Percentiles rank a stretch among this genome's conserved stretches.
These are phyloP conservation scores for Saccharomycopsis babjevae DNA, from an alignment of 805 yeast species.

Conservation along the genomic window DNA sequence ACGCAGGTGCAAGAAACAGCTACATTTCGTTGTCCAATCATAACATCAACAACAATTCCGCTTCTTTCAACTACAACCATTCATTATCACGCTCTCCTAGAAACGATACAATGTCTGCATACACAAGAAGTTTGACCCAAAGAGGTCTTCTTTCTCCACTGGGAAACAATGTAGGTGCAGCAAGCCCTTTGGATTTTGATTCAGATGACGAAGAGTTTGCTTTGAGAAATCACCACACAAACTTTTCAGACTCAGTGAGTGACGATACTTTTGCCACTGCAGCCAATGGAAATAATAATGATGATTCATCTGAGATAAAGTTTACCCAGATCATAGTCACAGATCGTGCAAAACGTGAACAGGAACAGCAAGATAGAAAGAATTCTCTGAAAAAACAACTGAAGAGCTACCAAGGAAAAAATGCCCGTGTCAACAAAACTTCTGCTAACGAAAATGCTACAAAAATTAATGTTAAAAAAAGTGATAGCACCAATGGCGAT, in stretches of 20 bases:
- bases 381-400: not conserved
- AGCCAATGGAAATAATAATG: not conserved
- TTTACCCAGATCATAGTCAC: slow-evolving; percentile 15
- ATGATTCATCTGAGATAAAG: not conserved
- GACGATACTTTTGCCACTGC: slow-evolving; percentile 2
- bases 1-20: slow-evolving; percentile 9
- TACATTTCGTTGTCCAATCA: slow-evolving; percentile 4
- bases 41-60: slow-evolving; percentile 3
- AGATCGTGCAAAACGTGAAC: slow-evolving; percentile 8
- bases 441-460: not conserved
- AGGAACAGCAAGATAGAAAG: not conserved
- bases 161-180: slow-evolving; percentile 7
- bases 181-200: slow-evolving; percentile 2
- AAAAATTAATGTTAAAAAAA: not conserved
- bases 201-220: slow-evolving; percentile 6
- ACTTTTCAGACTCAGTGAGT: not conserved
- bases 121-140: not conserved
- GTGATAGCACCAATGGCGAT: not conserved
- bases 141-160: not conserved
- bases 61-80: slow-evolving; percentile 1
- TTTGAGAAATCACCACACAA: not conserved
- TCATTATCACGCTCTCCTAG: slow-evolving; percentile 2
- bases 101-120: not conserved
- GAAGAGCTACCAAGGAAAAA: not conserved
- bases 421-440: not conserved